Percentiles rank a stretch among this genome's conserved stretches.
These are phyloP conservation scores for Yarrowia hollandica DNA, from an alignment of 805 yeast species.

Conservation along the genomic window DNA sequence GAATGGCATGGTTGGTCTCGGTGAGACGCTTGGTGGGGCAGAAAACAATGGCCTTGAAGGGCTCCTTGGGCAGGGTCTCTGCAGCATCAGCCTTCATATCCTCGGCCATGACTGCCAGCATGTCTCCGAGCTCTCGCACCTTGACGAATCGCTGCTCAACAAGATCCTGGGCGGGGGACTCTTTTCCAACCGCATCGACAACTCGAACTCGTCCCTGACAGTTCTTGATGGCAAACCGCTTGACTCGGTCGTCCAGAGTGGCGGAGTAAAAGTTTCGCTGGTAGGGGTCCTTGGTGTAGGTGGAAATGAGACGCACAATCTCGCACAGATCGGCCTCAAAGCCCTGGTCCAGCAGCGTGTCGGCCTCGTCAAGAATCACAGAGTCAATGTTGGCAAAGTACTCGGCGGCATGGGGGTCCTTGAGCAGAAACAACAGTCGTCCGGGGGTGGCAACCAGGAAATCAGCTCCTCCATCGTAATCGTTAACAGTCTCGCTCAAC, in stretches of 20 bases:
- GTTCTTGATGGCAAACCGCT: slow-evolving; percentile 58
- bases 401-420: slow-evolving; percentile 47
- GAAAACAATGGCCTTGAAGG: slow-evolving; percentile 79
- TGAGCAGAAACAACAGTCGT: slow-evolving; percentile 65
- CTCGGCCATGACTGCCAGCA: slow-evolving; percentile 54
- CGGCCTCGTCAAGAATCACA: slow-evolving; percentile 88
- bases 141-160: slow-evolving; percentile 66
- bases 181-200: slow-evolving; percentile 74
- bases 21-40: slow-evolving; percentile 74
- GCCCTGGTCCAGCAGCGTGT: slow-evolving; percentile 77
- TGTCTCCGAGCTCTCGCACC: slow-evolving; percentile 57
- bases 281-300: slow-evolving; percentile 39
- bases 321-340: slow-evolving; percentile 65
- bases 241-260: slow-evolving; percentile 71
- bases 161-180: slow-evolving; percentile 74
- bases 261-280: slow-evolving; percentile 85
- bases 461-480: slow-evolving; percentile 47
- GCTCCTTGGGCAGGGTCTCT: slow-evolving; percentile 24
- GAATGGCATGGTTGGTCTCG: slow-evolving; percentile 52
- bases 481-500: slow-evolving; percentile 38
- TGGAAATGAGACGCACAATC: slow-evolving; percentile 54
- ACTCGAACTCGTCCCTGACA: slow-evolving; percentile 41
- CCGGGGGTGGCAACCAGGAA: slow-evolving; percentile 90
- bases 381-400: slow-evolving; percentile 57
- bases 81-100: slow-evolving; percentile 46